phyloP scores from a whole-genome alignment of 257 asterid species.

The Nicotiana sylvestris region DNA sequence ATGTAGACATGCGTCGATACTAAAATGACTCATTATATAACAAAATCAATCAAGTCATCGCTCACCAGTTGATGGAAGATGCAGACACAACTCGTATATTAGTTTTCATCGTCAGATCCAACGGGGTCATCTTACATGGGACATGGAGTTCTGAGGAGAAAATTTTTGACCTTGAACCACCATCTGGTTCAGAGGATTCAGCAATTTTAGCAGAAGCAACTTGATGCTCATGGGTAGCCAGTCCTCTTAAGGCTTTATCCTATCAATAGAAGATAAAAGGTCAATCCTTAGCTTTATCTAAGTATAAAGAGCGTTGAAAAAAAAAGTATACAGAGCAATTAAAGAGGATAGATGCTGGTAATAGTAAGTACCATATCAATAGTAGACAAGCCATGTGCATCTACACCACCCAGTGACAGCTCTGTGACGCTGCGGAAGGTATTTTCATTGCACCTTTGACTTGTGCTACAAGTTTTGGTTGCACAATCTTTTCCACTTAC shows the following conservation, averaged over 20 bases:
- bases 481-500: constrained; percentile 31
- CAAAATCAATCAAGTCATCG: not conserved
- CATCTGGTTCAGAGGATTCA: constrained; percentile 34
- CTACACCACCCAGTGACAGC: constrained; percentile 39
- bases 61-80: constrained; percentile 82
- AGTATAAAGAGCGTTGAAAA: not conserved
- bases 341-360: constrained; percentile 1
- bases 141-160: constrained; percentile 48
- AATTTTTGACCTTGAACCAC: constrained; percentile 24
- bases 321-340: constrained; percentile 5
- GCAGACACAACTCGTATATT: constrained; percentile 58
- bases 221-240: constrained; percentile 56
- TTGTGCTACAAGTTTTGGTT: constrained; percentile 27
- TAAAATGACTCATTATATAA: not conserved
- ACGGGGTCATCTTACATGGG: constrained; percentile 59
- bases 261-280: constrained; percentile 23
- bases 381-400: constrained; percentile 35
- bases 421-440: constrained; percentile 55
- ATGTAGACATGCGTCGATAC: not conserved
- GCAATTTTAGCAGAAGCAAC: constrained; percentile 33
- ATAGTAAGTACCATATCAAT: constrained; percentile 68
- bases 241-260: constrained; percentile 80
- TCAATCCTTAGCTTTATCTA: constrained; percentile 2
- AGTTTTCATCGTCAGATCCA: constrained; percentile 88
- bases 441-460: constrained; percentile 32